Evolutionary conservation across 495 filamentous ascomycete genomes (phyloP).

Genomic region (Chaetomium tenue): DNA sequence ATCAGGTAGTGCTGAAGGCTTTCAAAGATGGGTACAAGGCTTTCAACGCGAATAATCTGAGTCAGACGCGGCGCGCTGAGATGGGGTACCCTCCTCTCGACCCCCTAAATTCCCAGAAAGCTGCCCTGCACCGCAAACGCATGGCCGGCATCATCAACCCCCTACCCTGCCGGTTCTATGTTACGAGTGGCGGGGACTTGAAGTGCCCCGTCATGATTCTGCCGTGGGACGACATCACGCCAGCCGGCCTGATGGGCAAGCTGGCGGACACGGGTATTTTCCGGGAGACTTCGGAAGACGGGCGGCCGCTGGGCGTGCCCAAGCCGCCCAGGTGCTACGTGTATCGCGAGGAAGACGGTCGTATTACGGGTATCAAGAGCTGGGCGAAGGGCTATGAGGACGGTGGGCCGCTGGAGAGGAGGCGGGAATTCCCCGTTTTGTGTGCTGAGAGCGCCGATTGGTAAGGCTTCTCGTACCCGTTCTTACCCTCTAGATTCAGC

Average conservation of each 20-base stretch:
- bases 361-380: conserved; percentile 32
- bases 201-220: conserved; percentile 44
- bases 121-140: conserved; percentile 14
- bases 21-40: conserved; percentile 36
- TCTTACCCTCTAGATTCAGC: neutral
- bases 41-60: conserved; percentile 33
- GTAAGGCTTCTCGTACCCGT: conserved; percentile 20
- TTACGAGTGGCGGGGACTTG: conserved; percentile 27
- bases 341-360: conserved; percentile 19
- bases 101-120: neutral
- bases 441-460: conserved; percentile 37
- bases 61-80: conserved; percentile 20
- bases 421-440: conserved; percentile 46
- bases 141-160: conserved; percentile 23
- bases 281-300: conserved; percentile 15
- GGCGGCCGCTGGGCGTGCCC: neutral
- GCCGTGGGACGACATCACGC: conserved; percentile 36
- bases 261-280: conserved; percentile 39
- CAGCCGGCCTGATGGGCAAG: conserved; percentile 35
- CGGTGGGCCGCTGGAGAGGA: conserved; percentile 34
- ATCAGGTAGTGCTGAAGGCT: conserved; percentile 32
- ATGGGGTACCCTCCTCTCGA: conserved; percentile 22
- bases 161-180: conserved; percentile 34
- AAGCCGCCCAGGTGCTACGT: conserved; percentile 41
- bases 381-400: conserved; percentile 45